Evolutionary conservation across 108 stramenopile genomes (phyloP).

Genomic region (Nitzschia inconspicua): DNA sequence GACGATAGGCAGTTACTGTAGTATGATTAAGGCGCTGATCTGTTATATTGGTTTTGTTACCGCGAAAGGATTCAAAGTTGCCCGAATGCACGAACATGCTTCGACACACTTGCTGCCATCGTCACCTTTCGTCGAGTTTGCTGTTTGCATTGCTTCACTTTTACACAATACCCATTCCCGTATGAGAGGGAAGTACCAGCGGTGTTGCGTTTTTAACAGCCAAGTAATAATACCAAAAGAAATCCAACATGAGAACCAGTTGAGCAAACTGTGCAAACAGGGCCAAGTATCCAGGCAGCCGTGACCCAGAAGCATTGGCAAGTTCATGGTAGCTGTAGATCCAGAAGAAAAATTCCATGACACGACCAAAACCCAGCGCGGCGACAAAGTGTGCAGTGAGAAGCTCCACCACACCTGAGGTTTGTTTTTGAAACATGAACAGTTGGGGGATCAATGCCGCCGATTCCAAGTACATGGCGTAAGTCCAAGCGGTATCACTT

Average conservation of each 20-base stretch:
- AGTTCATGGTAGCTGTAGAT: constrained; percentile 97
- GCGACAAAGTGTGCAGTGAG: constrained; percentile 93
- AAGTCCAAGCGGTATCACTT: constrained; percentile 96
- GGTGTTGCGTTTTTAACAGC: constrained; percentile 89
- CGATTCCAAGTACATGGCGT: constrained; percentile 98
- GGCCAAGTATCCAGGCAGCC: constrained; percentile 93
- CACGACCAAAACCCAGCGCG: constrained; percentile 88
- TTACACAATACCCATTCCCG: constrained; percentile 82
- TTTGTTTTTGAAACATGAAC: constrained; percentile 98
- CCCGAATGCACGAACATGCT: no score
- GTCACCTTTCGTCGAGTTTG: no score
- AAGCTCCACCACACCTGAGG: constrained; percentile 72
- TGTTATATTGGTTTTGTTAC: no score
- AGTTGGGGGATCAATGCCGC: constrained; percentile 95
- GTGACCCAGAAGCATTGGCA: constrained; percentile 78
- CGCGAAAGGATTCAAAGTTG: no score
- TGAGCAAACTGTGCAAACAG: constrained; percentile 95
- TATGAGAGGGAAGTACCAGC: constrained; percentile 79
- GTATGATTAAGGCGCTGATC: no score
- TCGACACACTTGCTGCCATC: no score
- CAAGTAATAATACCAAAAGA: constrained; percentile 97
- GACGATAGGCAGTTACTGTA: no score
- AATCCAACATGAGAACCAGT: constrained; percentile 94
- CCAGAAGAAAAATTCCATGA: constrained; percentile 98
- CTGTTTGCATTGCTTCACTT: neutral